Conservation (phyloP, 441 rosid species). For the Brassica hybrid region DNA sequence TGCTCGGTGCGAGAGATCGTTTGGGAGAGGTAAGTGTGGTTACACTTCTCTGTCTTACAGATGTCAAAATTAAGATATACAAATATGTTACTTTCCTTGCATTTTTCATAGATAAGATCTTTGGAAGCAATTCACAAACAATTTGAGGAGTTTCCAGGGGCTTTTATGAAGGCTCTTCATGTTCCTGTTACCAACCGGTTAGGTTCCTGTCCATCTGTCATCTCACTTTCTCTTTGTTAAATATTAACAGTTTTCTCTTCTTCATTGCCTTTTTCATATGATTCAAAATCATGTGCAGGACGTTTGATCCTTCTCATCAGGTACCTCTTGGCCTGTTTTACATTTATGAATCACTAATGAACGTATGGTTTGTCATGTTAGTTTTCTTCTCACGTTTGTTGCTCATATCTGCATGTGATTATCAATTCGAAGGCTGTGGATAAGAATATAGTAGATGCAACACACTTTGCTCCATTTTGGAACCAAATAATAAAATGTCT, state of each 20-base stretch:
- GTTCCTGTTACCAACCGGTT: constrained; percentile 62
- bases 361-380: constrained; percentile 18
- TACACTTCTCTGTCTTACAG: constrained; percentile 11
- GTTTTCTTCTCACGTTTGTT: constrained; percentile 38
- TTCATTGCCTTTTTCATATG: constrained; percentile 12
- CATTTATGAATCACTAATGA: constrained; percentile 5
- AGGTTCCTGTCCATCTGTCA: constrained; percentile 30
- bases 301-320: constrained; percentile 51
- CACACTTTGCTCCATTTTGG: too few species aligned
- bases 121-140: constrained; percentile 81
- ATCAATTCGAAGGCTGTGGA: too few species aligned
- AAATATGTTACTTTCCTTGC: constrained; percentile 40
- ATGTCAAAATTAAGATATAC: constrained; percentile 34
- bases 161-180: constrained; percentile 77
- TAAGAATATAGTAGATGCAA: too few species aligned
- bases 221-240: constrained; percentile 16
- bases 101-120: constrained; percentile 78
- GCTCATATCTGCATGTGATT: too few species aligned
- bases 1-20: constrained; percentile 98
- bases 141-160: constrained; percentile 89
- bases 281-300: constrained; percentile 56
- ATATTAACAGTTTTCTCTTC: constrained; percentile 27
- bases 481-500: too few species aligned
- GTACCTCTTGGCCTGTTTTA: constrained; percentile 44
- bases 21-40: constrained; percentile 84